These are phyloP conservation scores for Auricularia sp. DNA, from an alignment of 768 basidiomycete genomes.

Conservation along the genomic window DNA sequence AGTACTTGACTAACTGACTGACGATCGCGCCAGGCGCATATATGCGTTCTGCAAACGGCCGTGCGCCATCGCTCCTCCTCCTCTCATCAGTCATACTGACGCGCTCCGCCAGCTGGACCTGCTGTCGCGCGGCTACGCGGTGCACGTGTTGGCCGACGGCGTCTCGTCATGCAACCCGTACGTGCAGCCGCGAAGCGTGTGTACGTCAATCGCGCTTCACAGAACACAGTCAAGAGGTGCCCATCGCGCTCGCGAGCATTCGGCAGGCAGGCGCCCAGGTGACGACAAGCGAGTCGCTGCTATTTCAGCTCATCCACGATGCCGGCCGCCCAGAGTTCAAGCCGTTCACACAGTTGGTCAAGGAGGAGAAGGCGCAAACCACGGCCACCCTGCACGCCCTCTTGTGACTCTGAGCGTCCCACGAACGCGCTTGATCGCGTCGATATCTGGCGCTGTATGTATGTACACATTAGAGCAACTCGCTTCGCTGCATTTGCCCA, in stretches of 20 bases:
- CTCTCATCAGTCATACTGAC: not conserved
- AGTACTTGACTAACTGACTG: not conserved
- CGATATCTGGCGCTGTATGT: no score
- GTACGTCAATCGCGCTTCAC: not conserved
- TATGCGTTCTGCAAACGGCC: conserved; percentile 81
- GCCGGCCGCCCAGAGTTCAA: conserved; percentile 59
- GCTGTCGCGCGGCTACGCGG: conserved; percentile 35
- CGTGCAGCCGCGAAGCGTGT: not conserved
- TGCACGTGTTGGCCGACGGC: conserved; percentile 74
- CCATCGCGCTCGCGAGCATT: conserved; percentile 60
- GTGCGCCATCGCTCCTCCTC: not conserved
- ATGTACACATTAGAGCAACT: no score
- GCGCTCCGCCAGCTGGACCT: conserved; percentile 39
- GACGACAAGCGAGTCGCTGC: conserved; percentile 70
- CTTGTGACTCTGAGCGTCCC: conserved; percentile 8
- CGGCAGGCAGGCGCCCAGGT: conserved; percentile 66
- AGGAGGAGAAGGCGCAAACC: conserved; percentile 66
- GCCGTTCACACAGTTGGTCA: conserved; percentile 59
- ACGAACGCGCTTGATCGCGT: not conserved
- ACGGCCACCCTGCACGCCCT: conserved; percentile 26
- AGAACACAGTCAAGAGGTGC: conserved; percentile 51
- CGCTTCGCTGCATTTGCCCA: no score
- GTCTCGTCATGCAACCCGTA: conserved; percentile 63
- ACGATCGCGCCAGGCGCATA: conserved; percentile 52
- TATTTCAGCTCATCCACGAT: conserved; percentile 72